Evolutionary conservation across 306 rosid genomes (phyloP).

Genomic region (Acmispon strigosus): DNA sequence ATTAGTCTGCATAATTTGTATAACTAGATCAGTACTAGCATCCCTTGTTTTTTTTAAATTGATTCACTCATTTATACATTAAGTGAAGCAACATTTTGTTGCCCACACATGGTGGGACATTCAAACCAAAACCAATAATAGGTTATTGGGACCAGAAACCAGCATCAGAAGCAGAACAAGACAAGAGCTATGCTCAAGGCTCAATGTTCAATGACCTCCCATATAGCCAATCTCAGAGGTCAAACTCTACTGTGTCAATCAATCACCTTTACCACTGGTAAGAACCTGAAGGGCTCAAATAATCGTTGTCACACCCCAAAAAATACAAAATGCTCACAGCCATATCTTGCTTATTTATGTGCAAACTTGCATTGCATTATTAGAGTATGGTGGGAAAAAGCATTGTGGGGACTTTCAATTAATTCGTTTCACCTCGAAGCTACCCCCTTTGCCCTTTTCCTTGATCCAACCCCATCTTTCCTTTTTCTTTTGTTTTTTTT

Average conservation of each 20-base stretch:
- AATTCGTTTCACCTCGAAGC: conserved; percentile 31
- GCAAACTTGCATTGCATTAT: conserved; percentile 26
- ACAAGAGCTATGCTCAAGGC: conserved; percentile 6
- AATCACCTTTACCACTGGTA: conserved; percentile 18
- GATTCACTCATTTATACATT: neutral
- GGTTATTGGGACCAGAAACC: neutral
- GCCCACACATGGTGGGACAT: neutral
- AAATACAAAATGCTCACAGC: neutral
- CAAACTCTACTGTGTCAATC: conserved; percentile 3
- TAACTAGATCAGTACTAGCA: neutral
- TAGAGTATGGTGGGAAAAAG: conserved; percentile 35
- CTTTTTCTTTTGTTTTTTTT: neutral
- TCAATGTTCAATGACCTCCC: conserved; percentile 3
- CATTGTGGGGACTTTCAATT: conserved; percentile 43
- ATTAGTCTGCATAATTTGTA: neutral
- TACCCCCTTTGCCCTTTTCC: conserved; percentile 15
- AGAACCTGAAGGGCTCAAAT: neutral
- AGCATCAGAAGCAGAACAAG: neutral
- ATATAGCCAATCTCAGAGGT: conserved; percentile 6
- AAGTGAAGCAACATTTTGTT: neutral
- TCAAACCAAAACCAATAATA: neutral
- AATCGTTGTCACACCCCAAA: conserved; percentile 7
- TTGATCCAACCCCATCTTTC: conserved; percentile 8
- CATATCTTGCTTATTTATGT: neutral
- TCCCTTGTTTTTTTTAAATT: neutral